These are phyloP conservation scores for Sicyos edulis DNA, from an alignment of 306 rosid species.

Conservation along the genomic window DNA sequence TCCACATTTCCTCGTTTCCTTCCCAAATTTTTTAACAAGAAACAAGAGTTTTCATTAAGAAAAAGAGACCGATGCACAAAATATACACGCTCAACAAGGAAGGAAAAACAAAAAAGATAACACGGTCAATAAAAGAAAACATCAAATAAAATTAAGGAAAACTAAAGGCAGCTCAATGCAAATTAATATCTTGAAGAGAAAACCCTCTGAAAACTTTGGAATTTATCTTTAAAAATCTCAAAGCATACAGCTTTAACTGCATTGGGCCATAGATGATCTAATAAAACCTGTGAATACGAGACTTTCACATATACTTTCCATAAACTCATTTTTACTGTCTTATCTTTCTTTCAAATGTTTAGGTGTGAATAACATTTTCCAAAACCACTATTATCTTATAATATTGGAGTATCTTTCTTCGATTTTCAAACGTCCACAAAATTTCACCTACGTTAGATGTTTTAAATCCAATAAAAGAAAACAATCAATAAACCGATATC, in stretches of 20 bases:
- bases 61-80: background rate
- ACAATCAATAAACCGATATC: no score
- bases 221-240: no score
- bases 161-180: background rate
- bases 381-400: background rate
- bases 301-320: no score
- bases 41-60: background rate
- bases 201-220: background rate
- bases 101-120: no score
- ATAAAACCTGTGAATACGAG: no score
- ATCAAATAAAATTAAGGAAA: background rate
- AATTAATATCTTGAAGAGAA: background rate
- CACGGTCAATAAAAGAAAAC: background rate
- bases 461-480: background rate
- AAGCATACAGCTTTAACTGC: background rate
- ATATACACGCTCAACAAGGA: background rate
- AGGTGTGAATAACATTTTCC: constrained; percentile 6
- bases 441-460: background rate
- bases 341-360: background rate
- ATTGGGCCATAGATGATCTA: background rate
- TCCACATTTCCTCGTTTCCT: background rate
- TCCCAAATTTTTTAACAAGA: background rate
- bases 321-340: background rate
- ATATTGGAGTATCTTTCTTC: constrained; percentile 6
- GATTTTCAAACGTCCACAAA: background rate